These are phyloP conservation scores for Pleoardoris graminearum DNA, from an alignment of 2,329 filamentous ascomycete species.

Conservation along the genomic window DNA sequence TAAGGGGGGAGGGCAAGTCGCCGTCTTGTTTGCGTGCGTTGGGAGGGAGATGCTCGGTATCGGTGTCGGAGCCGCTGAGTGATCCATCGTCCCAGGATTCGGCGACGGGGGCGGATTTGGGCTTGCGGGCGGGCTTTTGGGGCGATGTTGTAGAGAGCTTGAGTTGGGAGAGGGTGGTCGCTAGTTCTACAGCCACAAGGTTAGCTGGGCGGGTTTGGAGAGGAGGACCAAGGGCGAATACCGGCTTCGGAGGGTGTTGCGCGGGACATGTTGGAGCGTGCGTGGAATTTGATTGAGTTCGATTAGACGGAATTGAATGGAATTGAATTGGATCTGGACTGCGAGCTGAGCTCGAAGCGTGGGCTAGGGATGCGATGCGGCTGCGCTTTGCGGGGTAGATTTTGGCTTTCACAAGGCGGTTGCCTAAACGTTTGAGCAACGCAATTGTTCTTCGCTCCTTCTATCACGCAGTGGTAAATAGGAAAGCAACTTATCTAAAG, in stretches of 20 bases:
- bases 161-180: constrained; percentile 42
- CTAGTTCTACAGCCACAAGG: constrained; percentile 38
- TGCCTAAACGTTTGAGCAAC: too few relatives aligned
- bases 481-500: too few relatives aligned
- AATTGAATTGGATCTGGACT: not conserved
- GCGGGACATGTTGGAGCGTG: constrained; percentile 19
- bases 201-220: constrained; percentile 2
- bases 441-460: too few relatives aligned
- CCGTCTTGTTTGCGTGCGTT: constrained; percentile 33
- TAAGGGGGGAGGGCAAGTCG: constrained; percentile 24
- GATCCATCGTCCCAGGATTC: constrained; percentile 83
- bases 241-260: constrained; percentile 32
- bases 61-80: constrained; percentile 48
- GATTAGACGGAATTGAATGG: too few relatives aligned
- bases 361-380: not conserved
- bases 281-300: not conserved
- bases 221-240: constrained; percentile 11
- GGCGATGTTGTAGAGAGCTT: constrained; percentile 40
- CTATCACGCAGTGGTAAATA: too few relatives aligned
- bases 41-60: constrained; percentile 34
- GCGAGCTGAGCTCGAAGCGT: not conserved
- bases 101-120: constrained; percentile 52
- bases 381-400: too few relatives aligned
- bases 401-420: too few relatives aligned
- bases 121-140: constrained; percentile 35